Conservation (phyloP, 805 yeast genomes). For the Candida jianshihensis region DNA sequence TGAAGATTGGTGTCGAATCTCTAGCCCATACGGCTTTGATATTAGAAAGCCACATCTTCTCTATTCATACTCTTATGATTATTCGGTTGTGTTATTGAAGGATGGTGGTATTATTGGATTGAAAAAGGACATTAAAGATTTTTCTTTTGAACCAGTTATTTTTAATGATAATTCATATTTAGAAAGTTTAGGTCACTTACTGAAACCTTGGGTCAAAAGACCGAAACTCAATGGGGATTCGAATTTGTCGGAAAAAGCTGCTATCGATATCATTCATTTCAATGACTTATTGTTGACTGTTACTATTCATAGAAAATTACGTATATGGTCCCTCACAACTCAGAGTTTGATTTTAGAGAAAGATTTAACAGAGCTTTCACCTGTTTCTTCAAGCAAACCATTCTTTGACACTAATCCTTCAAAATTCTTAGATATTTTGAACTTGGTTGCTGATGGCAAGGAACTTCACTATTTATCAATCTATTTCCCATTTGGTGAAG, state of each 20-base stretch:
- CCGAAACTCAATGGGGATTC: conserved; percentile 34
- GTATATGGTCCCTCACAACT: conserved; percentile 50
- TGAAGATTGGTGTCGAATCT: conserved; percentile 56
- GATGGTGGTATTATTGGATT: conserved; percentile 76
- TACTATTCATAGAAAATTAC: conserved; percentile 45
- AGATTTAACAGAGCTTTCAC: conserved; percentile 12
- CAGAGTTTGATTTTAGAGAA: conserved; percentile 24
- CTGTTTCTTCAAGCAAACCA: conserved; percentile 13
- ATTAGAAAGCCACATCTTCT: conserved; percentile 49
- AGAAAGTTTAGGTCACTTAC: conserved; percentile 27
- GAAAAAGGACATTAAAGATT: conserved; percentile 16
- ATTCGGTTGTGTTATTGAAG: conserved; percentile 50
- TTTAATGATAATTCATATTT: conserved; percentile 51
- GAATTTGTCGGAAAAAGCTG: conserved; percentile 29
- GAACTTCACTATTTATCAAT: conserved; percentile 23
- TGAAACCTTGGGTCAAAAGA: conserved; percentile 21
- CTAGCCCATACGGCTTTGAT: conserved; percentile 61
- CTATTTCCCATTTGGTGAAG: conserved; percentile 37
- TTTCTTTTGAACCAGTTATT: conserved; percentile 33
- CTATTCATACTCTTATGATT: conserved; percentile 35
- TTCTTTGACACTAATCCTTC: conserved; percentile 26
- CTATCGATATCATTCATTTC: conserved; percentile 23
- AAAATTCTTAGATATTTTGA: conserved; percentile 20
- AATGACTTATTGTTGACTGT: conserved; percentile 36
- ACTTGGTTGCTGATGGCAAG: conserved; percentile 2